Evolutionary conservation across 345 rosid genomes (phyloP).

Genomic region (Murraya paniculata): DNA sequence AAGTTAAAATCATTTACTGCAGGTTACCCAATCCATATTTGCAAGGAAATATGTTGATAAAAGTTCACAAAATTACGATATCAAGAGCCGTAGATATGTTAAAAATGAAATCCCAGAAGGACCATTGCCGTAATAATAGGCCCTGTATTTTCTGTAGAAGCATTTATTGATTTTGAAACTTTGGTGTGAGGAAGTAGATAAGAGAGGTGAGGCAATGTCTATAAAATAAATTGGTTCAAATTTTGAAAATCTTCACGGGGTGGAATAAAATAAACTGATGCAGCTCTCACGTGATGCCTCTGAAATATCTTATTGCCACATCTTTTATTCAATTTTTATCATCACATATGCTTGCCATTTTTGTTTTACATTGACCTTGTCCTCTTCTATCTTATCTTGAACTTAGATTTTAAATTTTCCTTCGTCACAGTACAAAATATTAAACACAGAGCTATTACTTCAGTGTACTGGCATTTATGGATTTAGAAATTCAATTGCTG

Average conservation of each 20-base stretch:
- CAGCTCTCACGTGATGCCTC: constrained; percentile 14
- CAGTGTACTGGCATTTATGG: too few relatives aligned
- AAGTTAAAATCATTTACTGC: too few relatives aligned
- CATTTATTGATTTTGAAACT: not conserved
- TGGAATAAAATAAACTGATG: too few relatives aligned
- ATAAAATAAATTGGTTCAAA: not conserved
- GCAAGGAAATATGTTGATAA: too few relatives aligned
- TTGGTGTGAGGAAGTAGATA: not conserved
- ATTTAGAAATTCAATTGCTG: too few relatives aligned
- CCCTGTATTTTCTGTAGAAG: not conserved
- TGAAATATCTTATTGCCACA: not conserved
- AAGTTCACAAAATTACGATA: too few relatives aligned
- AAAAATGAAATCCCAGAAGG: not conserved
- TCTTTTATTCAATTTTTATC: too few relatives aligned
- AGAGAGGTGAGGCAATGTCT: not conserved
- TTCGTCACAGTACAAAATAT: too few relatives aligned
- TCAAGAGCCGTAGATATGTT: not conserved
- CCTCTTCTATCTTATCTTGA: not conserved
- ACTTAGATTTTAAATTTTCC: too few relatives aligned
- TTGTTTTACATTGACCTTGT: not conserved
- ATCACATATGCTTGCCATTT: not conserved
- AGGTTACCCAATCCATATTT: too few relatives aligned
- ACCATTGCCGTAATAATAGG: not conserved
- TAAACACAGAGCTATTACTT: too few relatives aligned
- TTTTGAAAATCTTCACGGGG: constrained; percentile 13